Percentiles rank a stretch among this genome's conserved stretches.
Conservation (phyloP, 2,329 filamentous ascomycete species). For the Pyrenophora tritici-repentis region DNA sequence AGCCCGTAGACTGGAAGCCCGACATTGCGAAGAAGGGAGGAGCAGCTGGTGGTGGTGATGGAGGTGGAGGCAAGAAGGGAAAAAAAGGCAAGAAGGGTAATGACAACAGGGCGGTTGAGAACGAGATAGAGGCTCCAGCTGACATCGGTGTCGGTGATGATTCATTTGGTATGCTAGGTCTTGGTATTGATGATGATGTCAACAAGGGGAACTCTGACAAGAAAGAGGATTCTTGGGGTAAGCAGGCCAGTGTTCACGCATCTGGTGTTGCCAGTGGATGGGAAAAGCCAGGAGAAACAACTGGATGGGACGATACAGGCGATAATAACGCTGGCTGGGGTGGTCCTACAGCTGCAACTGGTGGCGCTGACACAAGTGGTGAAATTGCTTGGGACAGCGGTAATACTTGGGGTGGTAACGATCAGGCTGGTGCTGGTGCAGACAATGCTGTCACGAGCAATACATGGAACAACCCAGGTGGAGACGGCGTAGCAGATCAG, state of each 20-base stretch:
- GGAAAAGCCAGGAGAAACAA: too few relatives aligned
- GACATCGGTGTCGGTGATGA: too few relatives aligned
- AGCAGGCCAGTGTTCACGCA: neutral
- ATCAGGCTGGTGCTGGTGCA: too few relatives aligned
- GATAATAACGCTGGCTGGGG: neutral
- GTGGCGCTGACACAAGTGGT: neutral
- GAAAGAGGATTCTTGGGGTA: neutral
- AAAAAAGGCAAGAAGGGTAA: constrained; percentile 23
- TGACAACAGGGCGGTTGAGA: constrained; percentile 15
- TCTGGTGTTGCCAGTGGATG: too few relatives aligned
- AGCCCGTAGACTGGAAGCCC: constrained; percentile 29
- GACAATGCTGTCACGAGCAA: too few relatives aligned
- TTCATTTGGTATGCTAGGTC: neutral
- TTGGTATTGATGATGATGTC: neutral
- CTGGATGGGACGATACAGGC: too few relatives aligned
- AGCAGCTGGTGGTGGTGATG: constrained; percentile 17
- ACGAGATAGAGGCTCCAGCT: constrained; percentile 4
- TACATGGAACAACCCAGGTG: too few relatives aligned
- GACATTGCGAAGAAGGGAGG: constrained; percentile 12
- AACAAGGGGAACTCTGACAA: neutral
- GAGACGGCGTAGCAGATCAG: neutral
- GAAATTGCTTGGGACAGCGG: neutral
- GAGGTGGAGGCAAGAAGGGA: constrained; percentile 11
- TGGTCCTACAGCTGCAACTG: neutral
- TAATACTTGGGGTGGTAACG: too few relatives aligned